Conservation (phyloP, 257 asterid species). For the Anisodus tanguticus region DNA sequence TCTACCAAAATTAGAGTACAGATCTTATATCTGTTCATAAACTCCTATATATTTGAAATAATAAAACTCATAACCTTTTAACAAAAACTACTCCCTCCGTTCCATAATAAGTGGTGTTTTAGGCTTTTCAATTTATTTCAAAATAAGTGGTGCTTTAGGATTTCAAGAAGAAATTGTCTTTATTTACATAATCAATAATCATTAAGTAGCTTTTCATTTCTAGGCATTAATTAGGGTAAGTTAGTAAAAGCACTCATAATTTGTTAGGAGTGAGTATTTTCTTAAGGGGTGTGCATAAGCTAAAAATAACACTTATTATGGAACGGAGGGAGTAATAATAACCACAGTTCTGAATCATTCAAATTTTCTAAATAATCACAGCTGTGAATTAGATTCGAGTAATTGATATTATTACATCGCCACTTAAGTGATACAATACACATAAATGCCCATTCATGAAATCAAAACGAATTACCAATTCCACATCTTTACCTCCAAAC, state of each 20-base stretch:
- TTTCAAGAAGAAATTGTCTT: too few species aligned
- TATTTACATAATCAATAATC: too few species aligned
- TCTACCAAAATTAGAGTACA: constrained; percentile 1
- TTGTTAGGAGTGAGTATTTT: too few species aligned
- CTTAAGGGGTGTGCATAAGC: too few species aligned
- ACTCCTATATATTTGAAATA: background rate
- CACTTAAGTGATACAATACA: background rate
- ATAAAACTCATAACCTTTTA: background rate
- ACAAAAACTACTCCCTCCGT: background rate
- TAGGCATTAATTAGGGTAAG: too few species aligned
- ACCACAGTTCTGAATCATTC: background rate
- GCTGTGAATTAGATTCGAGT: background rate
- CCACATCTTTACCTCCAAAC: background rate
- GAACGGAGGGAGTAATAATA: too few species aligned
- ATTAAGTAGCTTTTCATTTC: too few species aligned
- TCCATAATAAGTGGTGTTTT: too few species aligned
- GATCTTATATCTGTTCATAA: background rate
- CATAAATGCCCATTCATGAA: background rate
- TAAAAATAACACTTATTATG: too few species aligned
- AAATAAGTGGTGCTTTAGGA: too few species aligned
- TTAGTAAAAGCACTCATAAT: too few species aligned
- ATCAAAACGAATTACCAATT: background rate
- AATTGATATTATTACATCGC: background rate
- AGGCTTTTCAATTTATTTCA: too few species aligned
- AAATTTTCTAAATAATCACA: background rate